These are phyloP conservation scores for Citrus hindsii DNA, from an alignment of 345 rosid species.

Conservation along the genomic window DNA sequence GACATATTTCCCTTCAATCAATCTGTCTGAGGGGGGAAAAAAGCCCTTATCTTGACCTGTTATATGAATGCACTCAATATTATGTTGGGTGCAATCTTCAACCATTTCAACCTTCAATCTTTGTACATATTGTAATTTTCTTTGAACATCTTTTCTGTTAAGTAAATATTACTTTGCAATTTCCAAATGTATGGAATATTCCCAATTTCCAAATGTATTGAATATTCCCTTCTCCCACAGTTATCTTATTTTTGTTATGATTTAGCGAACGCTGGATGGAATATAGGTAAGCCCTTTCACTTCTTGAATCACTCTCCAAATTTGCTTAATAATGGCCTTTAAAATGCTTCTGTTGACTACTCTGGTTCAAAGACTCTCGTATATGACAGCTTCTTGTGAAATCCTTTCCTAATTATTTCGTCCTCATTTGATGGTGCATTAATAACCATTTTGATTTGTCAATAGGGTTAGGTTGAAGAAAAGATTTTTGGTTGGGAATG, in stretches of 20 bases:
- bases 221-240: too few relatives aligned
- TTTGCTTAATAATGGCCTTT: too few relatives aligned
- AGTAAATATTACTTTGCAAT: conserved; percentile 1
- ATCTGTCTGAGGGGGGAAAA: not conserved
- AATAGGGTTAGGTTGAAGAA: too few relatives aligned
- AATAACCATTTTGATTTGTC: too few relatives aligned
- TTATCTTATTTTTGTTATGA: not conserved
- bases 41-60: not conserved
- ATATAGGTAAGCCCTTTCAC: too few relatives aligned
- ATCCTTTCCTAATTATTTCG: too few relatives aligned
- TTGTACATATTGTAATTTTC: conserved; percentile 11
- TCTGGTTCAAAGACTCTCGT: too few relatives aligned
- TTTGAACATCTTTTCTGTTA: not conserved
- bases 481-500: too few relatives aligned
- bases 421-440: too few relatives aligned
- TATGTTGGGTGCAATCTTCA: not conserved
- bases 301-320: too few relatives aligned
- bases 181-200: not conserved
- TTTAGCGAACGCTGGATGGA: not conserved
- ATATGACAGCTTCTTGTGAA: too few relatives aligned
- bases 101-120: not conserved
- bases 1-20: not conserved
- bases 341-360: too few relatives aligned
- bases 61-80: not conserved
- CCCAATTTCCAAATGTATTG: not conserved